These are phyloP conservation scores for Colletotrichum caudatum DNA, from an alignment of 2,329 filamentous ascomycete species.

Conservation along the genomic window DNA sequence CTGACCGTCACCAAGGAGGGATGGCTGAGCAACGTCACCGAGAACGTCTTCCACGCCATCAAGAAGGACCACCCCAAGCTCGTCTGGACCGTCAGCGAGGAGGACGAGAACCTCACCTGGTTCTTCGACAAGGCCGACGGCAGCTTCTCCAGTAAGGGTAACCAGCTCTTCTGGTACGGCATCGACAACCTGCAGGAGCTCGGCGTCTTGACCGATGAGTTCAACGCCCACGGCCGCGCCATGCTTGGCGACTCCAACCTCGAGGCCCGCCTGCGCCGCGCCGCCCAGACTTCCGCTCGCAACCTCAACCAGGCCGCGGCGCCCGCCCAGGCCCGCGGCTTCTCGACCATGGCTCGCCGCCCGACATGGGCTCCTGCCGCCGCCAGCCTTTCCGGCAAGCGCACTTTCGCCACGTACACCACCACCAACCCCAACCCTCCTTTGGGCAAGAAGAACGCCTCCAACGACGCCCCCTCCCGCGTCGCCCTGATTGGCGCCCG, in stretches of 20 bases:
- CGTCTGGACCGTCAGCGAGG: slow-evolving; percentile 95
- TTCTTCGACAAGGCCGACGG: slow-evolving; percentile 98
- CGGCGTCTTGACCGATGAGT: slow-evolving; percentile 85
- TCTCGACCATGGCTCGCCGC: slow-evolving; percentile 69
- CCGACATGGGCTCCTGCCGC: slow-evolving; percentile 45
- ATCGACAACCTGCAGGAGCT: slow-evolving; percentile 86
- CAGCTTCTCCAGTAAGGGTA: slow-evolving; percentile 85
- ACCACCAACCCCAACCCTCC: slow-evolving; percentile 91
- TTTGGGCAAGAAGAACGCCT: slow-evolving; percentile 85
- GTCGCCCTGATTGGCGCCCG: slow-evolving; percentile 91
- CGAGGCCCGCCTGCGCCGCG: slow-evolving; percentile 84
- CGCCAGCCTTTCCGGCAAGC: slow-evolving; percentile 38
- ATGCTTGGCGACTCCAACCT: slow-evolving; percentile 93
- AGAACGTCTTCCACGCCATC: slow-evolving; percentile 93
- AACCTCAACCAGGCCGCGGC: slow-evolving; percentile 52
- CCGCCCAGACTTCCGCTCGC: slow-evolving; percentile 76
- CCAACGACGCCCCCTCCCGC: slow-evolving; percentile 79
- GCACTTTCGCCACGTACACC: slow-evolving; percentile 54
- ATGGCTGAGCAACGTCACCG: slow-evolving; percentile 93
- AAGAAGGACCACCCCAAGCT: slow-evolving; percentile 94
- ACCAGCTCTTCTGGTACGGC: slow-evolving; percentile 97
- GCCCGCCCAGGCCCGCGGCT: slow-evolving; percentile 61
- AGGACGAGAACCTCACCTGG: slow-evolving; percentile 97
- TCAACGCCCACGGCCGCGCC: slow-evolving; percentile 82
- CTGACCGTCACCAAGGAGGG: slow-evolving; percentile 94